Evolutionary conservation across 805 yeast species (phyloP), one percentile per base, ranked within the genome.

Genomic region (Yarrowia phangngaensis): DNA sequence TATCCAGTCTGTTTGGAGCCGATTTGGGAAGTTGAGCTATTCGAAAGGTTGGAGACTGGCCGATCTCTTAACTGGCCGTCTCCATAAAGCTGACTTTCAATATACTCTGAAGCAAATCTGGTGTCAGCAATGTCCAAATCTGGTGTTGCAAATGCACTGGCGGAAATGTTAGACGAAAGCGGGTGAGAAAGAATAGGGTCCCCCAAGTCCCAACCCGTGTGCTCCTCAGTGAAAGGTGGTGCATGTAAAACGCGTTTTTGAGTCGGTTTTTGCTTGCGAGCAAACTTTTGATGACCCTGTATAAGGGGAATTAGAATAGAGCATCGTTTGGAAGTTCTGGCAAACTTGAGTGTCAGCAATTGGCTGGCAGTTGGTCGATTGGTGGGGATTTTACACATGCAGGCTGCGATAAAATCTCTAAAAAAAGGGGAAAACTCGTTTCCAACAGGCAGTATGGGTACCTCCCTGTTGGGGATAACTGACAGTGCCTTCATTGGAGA

Each of bases 311-410:
- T 20, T n/a, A 41, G 35, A 15, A 41, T 41, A 3, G 48, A 41
- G n/a, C 29, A 27, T 12, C 35, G 27, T 12, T 29, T 28, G 28
- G 35, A 29, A n/a, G 48, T 41, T 54, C 76, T 76, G 43, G 92
- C 75, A 53, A 90, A 82, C 63, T 77, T 84, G 45, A 88, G 74
- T 59, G 82, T 84, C 52, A 92, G 71, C 88, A 92, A 84, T 62
- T 92, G 96, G 57, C 90, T 72, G 8, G 90, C 84, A 14, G 76
- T 64, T 0, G 90, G 88, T 53, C 97, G 72, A 51, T 67, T 59
- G 2, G 54, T 53, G 1, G 95, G 92, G 53, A 78, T 76, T 61
- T 82, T 85, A 17, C 71, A 64, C 52, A 90, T 66, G 60, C 96
- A 88, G 36, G 68, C 67, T 26, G 69, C 67, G 22, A 83, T 77